Base-by-base conservation (phyloP, 306 rosid genomes). In the Quercus suber region DNA sequence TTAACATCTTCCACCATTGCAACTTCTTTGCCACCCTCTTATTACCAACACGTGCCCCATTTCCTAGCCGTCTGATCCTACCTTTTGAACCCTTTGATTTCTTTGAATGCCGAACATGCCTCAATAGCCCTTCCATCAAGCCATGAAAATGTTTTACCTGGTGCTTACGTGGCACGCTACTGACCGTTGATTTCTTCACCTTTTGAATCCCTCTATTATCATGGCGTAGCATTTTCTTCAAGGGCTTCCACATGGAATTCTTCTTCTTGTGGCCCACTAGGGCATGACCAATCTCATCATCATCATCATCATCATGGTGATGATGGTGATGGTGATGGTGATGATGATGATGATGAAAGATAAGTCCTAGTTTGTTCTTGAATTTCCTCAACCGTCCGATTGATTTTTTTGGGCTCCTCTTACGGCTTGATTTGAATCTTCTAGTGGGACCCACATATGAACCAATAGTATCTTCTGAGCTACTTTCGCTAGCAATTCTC, bases 281-380 rank as follows among this genome's bases (percentile, higher is more conserved):
- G 33, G 81, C 52, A 21, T 35, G 30, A 60, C 5, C 55, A 20
- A 56, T 15, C 25, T 61, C 76, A 65, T 70, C 56, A 3, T 6
- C 20, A 63, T 15, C 49, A 43, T 43, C 14, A n/a, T n/a, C n/a
- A 45, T 73, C 25, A 41, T 84, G 57, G 41, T 84, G 61, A 19
- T 85, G 84, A 37, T 87, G 87, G 30, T 91, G 86, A 1, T 86
- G 88, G 28, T 86, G 90, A 0, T 88, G 97, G 0, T 93, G 97
- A 0, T 93, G 95, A 2, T 93, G 95, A 17, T 92, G 97, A 69
- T 90, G 97, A 77, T 92, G 93, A 80, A 92, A 92, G 85, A 94
- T 87, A 33, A 90, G 77, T 49, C 96, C 92, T 73, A 92, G 71
- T 88, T 81, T 90, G 84, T 89, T 90, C 74, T 86, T 94, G 55